Conservation (phyloP, 306 rosid species). For the Phaseolus lunatus region DNA sequence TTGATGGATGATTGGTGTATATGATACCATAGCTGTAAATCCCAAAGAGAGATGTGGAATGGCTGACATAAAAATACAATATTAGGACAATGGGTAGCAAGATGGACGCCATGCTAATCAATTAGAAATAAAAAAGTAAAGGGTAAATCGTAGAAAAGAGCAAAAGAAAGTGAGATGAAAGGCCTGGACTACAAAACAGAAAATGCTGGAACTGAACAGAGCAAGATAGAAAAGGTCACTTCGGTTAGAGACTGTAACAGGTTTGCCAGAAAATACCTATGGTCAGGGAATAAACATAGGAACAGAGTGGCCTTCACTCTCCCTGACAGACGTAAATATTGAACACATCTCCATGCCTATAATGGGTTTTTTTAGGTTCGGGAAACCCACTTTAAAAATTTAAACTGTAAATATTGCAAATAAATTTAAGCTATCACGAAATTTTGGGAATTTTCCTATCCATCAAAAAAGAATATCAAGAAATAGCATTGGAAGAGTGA, state of each 20-base stretch:
- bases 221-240: neutral
- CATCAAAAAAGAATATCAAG: slow-evolving; percentile 15
- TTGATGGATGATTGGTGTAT: slow-evolving; percentile 29
- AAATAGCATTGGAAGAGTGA: slow-evolving; percentile 5
- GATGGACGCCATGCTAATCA: neutral
- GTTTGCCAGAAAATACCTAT: neutral
- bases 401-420: too few relatives aligned
- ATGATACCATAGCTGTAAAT: neutral
- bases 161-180: neutral
- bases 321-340: too few relatives aligned
- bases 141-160: neutral
- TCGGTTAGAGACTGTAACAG: neutral
- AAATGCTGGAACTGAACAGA: neutral
- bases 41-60: neutral
- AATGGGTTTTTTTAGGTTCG: too few relatives aligned
- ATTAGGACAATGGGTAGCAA: neutral
- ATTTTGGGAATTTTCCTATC: slow-evolving; percentile 16
- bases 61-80: neutral
- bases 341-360: too few relatives aligned
- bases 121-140: neutral
- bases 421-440: neutral
- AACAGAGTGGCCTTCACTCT: too few relatives aligned
- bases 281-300: neutral
- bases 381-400: too few relatives aligned
- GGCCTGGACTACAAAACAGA: neutral